These are phyloP conservation scores for Begonia loranthoides DNA, from an alignment of 306 rosid genomes.

Conservation along the genomic window DNA sequence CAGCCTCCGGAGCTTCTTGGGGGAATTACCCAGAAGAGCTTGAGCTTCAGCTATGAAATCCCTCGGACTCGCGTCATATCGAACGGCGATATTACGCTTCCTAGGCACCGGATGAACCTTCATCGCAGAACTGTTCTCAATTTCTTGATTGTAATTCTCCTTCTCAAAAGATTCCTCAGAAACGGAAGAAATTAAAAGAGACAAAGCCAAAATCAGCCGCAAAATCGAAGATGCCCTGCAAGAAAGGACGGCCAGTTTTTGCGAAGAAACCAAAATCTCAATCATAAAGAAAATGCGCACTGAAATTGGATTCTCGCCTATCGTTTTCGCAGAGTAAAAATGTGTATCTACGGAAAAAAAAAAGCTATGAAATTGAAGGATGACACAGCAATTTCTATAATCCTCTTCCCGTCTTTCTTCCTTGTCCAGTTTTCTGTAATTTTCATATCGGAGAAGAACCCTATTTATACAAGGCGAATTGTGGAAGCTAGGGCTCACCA, in stretches of 20 bases:
- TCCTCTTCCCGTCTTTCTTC: too few species aligned
- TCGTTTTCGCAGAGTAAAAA: not conserved
- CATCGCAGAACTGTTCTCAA: slow-evolving; percentile 24
- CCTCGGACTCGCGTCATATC: slow-evolving; percentile 28
- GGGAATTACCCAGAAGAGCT: slow-evolving; percentile 27
- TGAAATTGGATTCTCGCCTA: not conserved
- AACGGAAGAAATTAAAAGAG: slow-evolving; percentile 4
- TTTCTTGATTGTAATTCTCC: not conserved
- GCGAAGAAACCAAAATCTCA: slow-evolving; percentile 24
- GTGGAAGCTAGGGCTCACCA: too few species aligned
- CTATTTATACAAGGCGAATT: too few species aligned
- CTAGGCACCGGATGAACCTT: slow-evolving; percentile 85
- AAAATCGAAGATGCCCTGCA: slow-evolving; percentile 14
- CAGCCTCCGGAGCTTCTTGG: slow-evolving; percentile 76
- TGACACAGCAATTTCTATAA: too few species aligned
- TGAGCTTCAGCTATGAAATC: slow-evolving; percentile 36
- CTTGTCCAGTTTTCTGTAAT: too few species aligned
- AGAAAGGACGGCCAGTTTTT: slow-evolving; percentile 10
- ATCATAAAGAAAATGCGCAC: slow-evolving; percentile 33
- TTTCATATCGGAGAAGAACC: not conserved
- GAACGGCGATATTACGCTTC: slow-evolving; percentile 80
- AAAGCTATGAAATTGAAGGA: too few species aligned
- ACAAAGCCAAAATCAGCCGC: slow-evolving; percentile 9
- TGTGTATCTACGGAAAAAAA: too few species aligned
- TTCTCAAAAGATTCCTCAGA: not conserved